phyloP scores from a whole-genome alignment of 2,329 filamentous ascomycete species.

The Fusarium devonianum region DNA sequence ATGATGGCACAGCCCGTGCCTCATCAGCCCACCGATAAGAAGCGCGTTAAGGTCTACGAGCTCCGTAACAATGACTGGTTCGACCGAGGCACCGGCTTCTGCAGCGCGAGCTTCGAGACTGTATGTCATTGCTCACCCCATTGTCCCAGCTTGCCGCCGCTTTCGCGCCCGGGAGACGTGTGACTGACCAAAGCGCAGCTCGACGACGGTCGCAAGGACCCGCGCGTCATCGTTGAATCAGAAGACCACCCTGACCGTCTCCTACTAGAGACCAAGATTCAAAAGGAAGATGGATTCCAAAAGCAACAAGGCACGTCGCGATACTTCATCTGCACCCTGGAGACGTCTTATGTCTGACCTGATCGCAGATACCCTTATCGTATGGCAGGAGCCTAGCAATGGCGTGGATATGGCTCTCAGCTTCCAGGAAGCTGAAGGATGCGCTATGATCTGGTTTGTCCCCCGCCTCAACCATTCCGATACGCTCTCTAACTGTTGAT shows the following conservation, averaged over 20 bases:
- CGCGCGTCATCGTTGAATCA: conserved; percentile 88
- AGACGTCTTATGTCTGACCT: conserved; percentile 39
- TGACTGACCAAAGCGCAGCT: conserved; percentile 51
- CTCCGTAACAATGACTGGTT: conserved; percentile 99
- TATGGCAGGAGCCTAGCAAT: conserved; percentile 89
- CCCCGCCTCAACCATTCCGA: neutral
- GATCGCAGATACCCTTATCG: conserved; percentile 86
- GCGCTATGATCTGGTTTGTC: conserved; percentile 84
- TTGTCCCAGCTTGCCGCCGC: conserved; percentile 9
- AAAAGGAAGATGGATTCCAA: conserved; percentile 94
- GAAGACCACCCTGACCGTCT: conserved; percentile 88
- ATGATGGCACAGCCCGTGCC: conserved; percentile 77
- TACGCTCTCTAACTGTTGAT: conserved; percentile 33
- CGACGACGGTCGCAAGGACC: conserved; percentile 75
- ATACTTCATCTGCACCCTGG: conserved; percentile 7
- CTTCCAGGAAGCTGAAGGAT: conserved; percentile 97
- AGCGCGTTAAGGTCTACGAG: conserved; percentile 98
- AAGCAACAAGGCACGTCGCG: conserved; percentile 85
- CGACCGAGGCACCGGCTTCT: conserved; percentile 95
- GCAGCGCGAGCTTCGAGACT: conserved; percentile 76
- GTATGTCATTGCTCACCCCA: conserved; percentile 59
- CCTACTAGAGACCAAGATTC: conserved; percentile 87
- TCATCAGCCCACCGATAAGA: conserved; percentile 71
- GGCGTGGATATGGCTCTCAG: conserved; percentile 96
- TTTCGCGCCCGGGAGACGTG: conserved; percentile 17